Conservation (phyloP, 345 rosid genomes). For the Salix exigua region DNA sequence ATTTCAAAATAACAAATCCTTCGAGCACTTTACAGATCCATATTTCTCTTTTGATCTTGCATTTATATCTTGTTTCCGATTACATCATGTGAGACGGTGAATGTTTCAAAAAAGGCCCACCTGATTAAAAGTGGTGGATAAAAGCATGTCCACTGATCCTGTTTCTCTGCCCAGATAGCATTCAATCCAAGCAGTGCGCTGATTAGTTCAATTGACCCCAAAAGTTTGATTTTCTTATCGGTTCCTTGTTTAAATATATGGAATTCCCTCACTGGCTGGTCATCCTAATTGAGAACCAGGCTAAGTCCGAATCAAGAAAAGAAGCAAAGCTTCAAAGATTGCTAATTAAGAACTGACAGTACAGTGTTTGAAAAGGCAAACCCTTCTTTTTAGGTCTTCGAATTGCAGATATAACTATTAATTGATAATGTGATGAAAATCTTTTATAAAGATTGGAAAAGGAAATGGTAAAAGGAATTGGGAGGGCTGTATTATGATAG, state of each 20-base stretch:
- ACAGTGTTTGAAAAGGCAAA: background rate
- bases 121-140: background rate
- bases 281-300: background rate
- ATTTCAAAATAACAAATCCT: background rate
- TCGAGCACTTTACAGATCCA: background rate
- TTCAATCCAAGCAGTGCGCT: background rate
- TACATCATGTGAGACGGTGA: background rate
- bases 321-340: background rate
- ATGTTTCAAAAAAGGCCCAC: background rate
- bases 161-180: background rate
- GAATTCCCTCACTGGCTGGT: background rate
- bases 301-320: background rate
- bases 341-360: background rate
- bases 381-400: background rate
- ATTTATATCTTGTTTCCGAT: background rate
- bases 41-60: slow-evolving; percentile 3
- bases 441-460: slow-evolving; percentile 4
- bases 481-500: background rate
- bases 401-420: background rate
- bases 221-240: background rate
- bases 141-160: background rate
- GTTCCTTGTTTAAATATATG: background rate
- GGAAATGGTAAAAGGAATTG: background rate
- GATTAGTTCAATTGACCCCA: background rate
- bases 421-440: background rate